Evolutionary conservation across 2,329 filamentous ascomycete genomes (phyloP), one percentile per base, ranked within the genome.

Genomic region (Talaromyces sp.): DNA sequence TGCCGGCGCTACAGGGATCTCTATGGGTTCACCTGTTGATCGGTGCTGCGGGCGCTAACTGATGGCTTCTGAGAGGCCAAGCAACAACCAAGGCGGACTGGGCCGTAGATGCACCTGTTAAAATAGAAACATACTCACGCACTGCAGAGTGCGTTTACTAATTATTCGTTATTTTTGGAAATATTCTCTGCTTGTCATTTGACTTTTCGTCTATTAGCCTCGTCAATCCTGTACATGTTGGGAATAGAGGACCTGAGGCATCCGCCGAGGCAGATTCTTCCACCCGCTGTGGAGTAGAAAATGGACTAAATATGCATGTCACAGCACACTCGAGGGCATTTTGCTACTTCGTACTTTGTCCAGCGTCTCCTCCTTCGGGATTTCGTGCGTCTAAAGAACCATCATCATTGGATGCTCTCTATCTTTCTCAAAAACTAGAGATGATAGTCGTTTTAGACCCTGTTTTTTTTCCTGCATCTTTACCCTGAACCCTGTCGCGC

Each of bases 21-120:
- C 7, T 2, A 39, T 39, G 36, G 10, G 16, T 39, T 39, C 16
- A 4, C 8, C 42, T 14, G 7, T 13, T 13, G 20, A 1, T 19
- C 30, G 8, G n/a, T 8, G n/a, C 44, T 2, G 3, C 32, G 10
- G 46, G 51, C 51, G 51, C 51, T 49, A 49, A 46, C 7, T 36
- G 19, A 39, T 10, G 14, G 11, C 14, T 27, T 11, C 17, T 36
- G 14, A 54, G 32, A 36, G 46, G 36, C 24, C 14, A 17, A 46
- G 41, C 40, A 45, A 16, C 48, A 19, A 36, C 17, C 16, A 32
- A 44, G 19, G 40, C 40, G 10, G 40, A 43, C 35, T 37, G 24
- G 24, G 9, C 24, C 24, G 30, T n/a, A n/a, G n/a, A n/a, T n/a
- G n/a, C 35, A 20, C 47, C 22, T 17, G 1, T 40, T 14, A 27